Percentiles rank a stretch among this genome's conserved stretches.
phyloP scores from a whole-genome alignment of 2,329 filamentous ascomycete genomes.

The Beauveria caledonica region DNA sequence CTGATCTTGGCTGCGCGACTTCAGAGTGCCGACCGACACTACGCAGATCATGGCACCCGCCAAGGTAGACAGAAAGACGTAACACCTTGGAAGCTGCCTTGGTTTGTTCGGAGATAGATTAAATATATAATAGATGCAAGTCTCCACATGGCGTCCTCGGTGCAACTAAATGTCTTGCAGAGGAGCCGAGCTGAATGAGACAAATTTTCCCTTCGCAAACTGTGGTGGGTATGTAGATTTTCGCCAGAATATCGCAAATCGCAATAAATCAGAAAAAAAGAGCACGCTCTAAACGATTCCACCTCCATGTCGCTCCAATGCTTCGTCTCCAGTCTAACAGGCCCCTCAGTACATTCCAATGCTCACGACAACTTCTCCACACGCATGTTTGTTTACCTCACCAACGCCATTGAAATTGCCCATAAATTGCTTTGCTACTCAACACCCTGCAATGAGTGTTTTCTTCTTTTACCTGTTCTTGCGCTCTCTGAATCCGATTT shows the following conservation, averaged over 20 bases:
- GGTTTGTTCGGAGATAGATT: not conserved
- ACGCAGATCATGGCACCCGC: not conserved
- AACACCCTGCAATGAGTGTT: conserved; percentile 2
- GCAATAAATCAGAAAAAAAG: conserved; percentile 1
- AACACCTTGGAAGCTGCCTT: not conserved
- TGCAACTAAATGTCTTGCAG: not conserved
- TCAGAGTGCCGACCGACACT: not conserved
- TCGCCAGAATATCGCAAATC: conserved; percentile 2
- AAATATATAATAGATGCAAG: not conserved
- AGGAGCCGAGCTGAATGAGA: not conserved
- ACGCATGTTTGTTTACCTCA: conserved; percentile 2
- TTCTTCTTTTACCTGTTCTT: not conserved
- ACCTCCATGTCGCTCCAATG: conserved; percentile 1
- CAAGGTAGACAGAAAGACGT: not conserved
- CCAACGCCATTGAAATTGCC: conserved; percentile 10
- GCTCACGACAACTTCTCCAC: not conserved
- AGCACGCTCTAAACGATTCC: not conserved
- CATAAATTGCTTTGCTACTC: not conserved
- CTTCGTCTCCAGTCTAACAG: conserved; percentile 1
- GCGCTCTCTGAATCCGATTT: not conserved
- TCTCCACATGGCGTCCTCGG: not conserved
- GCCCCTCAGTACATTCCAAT: conserved; percentile 1
- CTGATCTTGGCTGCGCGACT: not conserved
- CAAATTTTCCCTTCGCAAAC: not conserved
- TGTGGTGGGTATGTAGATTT: conserved; percentile 5